These are phyloP conservation scores for Yamadazyma takamatsuzukensis DNA, from an alignment of 805 yeast genomes.

Conservation along the genomic window DNA sequence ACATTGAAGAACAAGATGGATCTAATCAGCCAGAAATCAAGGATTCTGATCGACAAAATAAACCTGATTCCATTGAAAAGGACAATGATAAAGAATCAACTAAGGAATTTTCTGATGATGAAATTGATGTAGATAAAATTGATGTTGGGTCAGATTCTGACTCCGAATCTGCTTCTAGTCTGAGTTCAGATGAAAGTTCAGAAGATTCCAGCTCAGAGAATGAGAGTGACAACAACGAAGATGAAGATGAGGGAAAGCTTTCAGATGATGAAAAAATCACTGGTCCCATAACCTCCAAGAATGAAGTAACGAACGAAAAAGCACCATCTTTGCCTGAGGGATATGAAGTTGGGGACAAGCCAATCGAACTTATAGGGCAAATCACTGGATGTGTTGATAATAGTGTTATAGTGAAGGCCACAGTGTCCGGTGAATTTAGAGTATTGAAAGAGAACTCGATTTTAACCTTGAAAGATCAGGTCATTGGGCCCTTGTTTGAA, in stretches of 20 bases:
- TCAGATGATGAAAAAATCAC: constrained; percentile 44
- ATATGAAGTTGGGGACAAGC: constrained; percentile 58
- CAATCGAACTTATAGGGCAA: constrained; percentile 69
- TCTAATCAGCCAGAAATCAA: too few species aligned
- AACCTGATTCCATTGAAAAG: too few species aligned
- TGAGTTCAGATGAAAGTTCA: constrained; percentile 7
- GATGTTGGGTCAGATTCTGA: constrained; percentile 5
- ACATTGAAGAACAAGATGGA: too few species aligned
- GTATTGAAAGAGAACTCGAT: constrained; percentile 79
- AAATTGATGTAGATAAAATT: constrained; percentile 18
- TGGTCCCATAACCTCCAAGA: constrained; percentile 74
- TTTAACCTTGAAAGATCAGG: constrained; percentile 69
- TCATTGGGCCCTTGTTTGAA: constrained; percentile 79
- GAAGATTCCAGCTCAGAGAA: constrained; percentile 16
- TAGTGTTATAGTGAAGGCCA: constrained; percentile 69
- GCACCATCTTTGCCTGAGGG: constrained; percentile 68
- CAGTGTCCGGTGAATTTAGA: constrained; percentile 76
- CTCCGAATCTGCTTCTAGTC: constrained; percentile 11
- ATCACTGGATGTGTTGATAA: constrained; percentile 67
- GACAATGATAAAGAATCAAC: constrained; percentile 8
- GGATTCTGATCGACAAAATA: too few species aligned
- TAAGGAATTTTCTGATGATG: constrained; percentile 25
- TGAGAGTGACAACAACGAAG: constrained; percentile 14
- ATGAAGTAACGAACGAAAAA: constrained; percentile 68
- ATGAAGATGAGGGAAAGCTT: constrained; percentile 32